Evolutionary conservation across 257 asterid genomes (phyloP).

Genomic region (Solanum chmielewskii): DNA sequence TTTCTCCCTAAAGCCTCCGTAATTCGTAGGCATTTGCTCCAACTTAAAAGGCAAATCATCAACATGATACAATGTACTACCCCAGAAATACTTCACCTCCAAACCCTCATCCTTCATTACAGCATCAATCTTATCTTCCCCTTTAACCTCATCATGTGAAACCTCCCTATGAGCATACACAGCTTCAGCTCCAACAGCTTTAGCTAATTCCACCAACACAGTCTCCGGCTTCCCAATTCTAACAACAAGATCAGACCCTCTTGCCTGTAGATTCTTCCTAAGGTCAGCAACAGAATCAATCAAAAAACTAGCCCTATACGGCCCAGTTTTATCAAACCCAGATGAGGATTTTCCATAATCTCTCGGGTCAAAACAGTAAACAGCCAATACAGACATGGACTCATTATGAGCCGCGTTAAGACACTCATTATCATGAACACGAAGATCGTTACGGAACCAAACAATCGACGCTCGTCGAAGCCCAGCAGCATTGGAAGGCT

Average conservation of each 20-base stretch:
- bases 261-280: slow-evolving; percentile 50
- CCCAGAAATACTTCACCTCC: slow-evolving; percentile 90
- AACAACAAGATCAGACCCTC: slow-evolving; percentile 91
- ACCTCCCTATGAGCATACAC: slow-evolving; percentile 86
- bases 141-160: slow-evolving; percentile 68
- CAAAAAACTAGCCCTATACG: slow-evolving; percentile 62
- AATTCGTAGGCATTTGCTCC: slow-evolving; percentile 75
- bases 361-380: slow-evolving; percentile 92
- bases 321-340: slow-evolving; percentile 87
- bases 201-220: slow-evolving; percentile 69
- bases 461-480: slow-evolving; percentile 69
- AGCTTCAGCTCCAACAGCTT: slow-evolving; percentile 81
- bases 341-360: slow-evolving; percentile 86
- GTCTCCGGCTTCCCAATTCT: slow-evolving; percentile 84
- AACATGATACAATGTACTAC: slow-evolving; percentile 90
- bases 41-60: slow-evolving; percentile 90
- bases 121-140: slow-evolving; percentile 79
- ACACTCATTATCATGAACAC: slow-evolving; percentile 84
- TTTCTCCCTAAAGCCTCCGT: slow-evolving; percentile 83
- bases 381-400: slow-evolving; percentile 71
- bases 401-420: slow-evolving; percentile 74
- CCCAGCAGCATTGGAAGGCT: slow-evolving; percentile 62
- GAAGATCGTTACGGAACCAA: slow-evolving; percentile 98
- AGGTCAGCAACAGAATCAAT: slow-evolving; percentile 69
- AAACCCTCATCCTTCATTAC: slow-evolving; percentile 82